These are phyloP conservation scores for Backusella liffmaniae DNA, from an alignment of 192 early-diverging fungal species.

Conservation along the genomic window DNA sequence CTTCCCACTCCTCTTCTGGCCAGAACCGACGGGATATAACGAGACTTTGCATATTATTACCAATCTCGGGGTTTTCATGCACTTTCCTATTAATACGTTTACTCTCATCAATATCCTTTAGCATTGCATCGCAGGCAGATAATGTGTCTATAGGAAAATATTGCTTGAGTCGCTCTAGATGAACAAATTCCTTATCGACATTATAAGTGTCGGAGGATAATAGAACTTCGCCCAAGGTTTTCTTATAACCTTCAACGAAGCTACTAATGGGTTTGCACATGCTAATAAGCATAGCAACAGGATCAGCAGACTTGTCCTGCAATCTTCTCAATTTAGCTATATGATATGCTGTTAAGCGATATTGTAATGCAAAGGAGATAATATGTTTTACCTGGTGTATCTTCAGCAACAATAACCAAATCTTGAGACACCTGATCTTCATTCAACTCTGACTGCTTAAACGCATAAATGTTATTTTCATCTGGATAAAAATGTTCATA, in stretches of 20 bases:
- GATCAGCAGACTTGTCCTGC: constrained; percentile 8
- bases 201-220: constrained; percentile 8
- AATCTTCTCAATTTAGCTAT: constrained; percentile 17
- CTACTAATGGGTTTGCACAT: constrained; percentile 12
- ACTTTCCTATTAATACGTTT: constrained; percentile 6
- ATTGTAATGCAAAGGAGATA: neutral
- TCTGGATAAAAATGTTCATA: constrained; percentile 12
- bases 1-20: constrained; percentile 18
- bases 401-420: neutral
- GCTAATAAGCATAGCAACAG: constrained; percentile 23
- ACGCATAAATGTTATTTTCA: neutral
- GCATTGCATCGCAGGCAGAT: constrained; percentile 11
- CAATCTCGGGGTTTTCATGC: neutral
- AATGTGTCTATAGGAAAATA: constrained; percentile 1
- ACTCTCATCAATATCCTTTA: constrained; percentile 20
- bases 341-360: neutral
- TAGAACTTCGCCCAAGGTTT: neutral
- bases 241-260: constrained; percentile 17
- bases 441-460: neutral
- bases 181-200: neutral
- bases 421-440: neutral
- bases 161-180: constrained; percentile 15
- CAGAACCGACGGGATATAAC: constrained; percentile 15
- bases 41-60: neutral
- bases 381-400: constrained; percentile 8